phyloP scores from a whole-genome alignment of 306 rosid species.

The Datisca glomerata region DNA sequence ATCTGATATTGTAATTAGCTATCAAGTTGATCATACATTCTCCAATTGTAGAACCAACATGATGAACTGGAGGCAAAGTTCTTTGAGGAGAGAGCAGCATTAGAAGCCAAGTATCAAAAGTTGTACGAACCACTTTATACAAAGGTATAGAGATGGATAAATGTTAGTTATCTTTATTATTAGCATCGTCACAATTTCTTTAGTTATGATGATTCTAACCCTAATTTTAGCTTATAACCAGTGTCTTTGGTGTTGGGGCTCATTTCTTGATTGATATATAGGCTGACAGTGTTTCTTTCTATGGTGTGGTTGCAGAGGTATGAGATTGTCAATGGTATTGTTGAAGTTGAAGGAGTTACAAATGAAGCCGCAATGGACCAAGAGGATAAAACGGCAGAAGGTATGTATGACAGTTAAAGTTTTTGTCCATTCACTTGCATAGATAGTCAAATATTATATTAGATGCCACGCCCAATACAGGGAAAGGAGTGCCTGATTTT shows the following conservation, averaged over 20 bases:
- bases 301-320: constrained; percentile 36
- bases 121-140: constrained; percentile 62
- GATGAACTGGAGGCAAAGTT: constrained; percentile 73
- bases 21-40: too few species aligned
- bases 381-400: constrained; percentile 35
- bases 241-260: too few species aligned
- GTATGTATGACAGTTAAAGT: too few species aligned
- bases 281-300: too few species aligned
- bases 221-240: too few species aligned
- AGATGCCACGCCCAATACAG: too few species aligned
- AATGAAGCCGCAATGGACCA: constrained; percentile 26
- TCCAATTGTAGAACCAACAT: constrained; percentile 64
- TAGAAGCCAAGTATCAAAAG: constrained; percentile 85
- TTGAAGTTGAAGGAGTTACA: constrained; percentile 57
- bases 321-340: constrained; percentile 64
- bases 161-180: too few species aligned
- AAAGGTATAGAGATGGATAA: constrained; percentile 64
- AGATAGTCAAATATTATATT: constrained; percentile 8
- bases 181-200: too few species aligned
- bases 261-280: too few species aligned
- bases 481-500: constrained; percentile 80
- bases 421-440: too few species aligned
- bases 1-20: too few species aligned
- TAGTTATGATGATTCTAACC: too few species aligned
- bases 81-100: constrained; percentile 86